phyloP scores from a whole-genome alignment of 2,329 filamentous ascomycete species.

The Lachnellula arida region DNA sequence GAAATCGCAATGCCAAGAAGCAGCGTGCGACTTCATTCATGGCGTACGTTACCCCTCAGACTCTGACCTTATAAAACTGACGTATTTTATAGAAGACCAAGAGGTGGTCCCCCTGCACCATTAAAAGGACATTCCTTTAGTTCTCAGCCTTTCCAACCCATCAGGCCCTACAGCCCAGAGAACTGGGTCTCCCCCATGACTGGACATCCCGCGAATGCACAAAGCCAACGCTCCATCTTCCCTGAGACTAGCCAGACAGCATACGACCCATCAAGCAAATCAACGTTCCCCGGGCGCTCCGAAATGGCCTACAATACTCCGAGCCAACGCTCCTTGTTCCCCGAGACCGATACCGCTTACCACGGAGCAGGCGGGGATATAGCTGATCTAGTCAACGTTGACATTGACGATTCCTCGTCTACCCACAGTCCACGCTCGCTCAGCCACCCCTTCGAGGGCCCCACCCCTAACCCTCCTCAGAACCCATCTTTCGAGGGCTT shows the following conservation, averaged over 20 bases:
- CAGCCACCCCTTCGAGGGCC: not conserved
- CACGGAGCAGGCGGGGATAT: not conserved
- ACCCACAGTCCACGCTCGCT: not conserved
- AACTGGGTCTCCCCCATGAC: conserved; percentile 9
- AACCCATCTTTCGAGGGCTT: too few relatives aligned
- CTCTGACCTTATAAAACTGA: not conserved
- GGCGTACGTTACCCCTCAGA: conserved; percentile 5
- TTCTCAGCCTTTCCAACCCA: not conserved
- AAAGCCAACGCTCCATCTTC: not conserved
- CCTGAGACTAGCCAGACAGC: too few relatives aligned
- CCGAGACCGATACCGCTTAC: conserved; percentile 1
- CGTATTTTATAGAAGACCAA: not conserved
- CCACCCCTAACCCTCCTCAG: not conserved
- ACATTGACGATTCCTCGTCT: not conserved
- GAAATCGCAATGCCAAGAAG: conserved; percentile 6
- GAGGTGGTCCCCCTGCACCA: conserved; percentile 5
- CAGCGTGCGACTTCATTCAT: conserved; percentile 13
- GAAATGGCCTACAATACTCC: too few relatives aligned
- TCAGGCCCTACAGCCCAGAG: not conserved
- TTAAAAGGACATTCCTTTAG: not conserved
- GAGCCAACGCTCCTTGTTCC: too few relatives aligned
- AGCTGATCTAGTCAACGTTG: not conserved
- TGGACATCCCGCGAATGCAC: conserved; percentile 2
- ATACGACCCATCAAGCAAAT: too few relatives aligned
- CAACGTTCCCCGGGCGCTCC: too few relatives aligned